Conservation (phyloP, 2,329 filamentous ascomycete genomes). For the Lasiodiplodia gonubiensis region DNA sequence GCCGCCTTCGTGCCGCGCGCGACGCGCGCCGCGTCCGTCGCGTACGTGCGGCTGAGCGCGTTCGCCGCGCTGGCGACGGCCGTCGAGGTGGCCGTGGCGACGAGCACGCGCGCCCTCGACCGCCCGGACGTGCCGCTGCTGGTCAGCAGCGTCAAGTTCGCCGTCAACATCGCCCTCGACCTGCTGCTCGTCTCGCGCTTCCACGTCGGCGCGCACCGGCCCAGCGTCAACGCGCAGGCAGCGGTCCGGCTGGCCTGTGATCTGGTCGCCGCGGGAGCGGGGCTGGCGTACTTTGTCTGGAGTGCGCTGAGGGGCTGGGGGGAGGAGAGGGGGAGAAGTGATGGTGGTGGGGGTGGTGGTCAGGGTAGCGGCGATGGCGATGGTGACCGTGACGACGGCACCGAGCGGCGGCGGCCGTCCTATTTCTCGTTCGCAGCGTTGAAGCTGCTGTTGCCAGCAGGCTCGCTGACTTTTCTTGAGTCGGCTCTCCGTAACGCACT, state of each 20-base stretch:
- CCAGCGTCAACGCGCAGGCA: constrained; percentile 69
- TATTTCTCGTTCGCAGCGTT: constrained; percentile 51
- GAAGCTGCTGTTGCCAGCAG: constrained; percentile 61
- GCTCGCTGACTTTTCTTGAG: constrained; percentile 65
- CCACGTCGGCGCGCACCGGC: constrained; percentile 60
- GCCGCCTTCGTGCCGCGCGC: constrained; percentile 64
- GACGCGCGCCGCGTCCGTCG: constrained; percentile 63
- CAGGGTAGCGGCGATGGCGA: neutral
- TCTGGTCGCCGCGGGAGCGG: constrained; percentile 59
- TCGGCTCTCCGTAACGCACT: constrained; percentile 71
- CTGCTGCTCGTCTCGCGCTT: constrained; percentile 70
- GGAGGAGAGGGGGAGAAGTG: neutral
- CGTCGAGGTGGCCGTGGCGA: constrained; percentile 66
- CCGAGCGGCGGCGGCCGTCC: neutral
- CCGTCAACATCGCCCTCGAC: constrained; percentile 70
- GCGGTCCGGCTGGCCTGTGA: constrained; percentile 67
- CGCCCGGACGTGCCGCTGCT: constrained; percentile 71
- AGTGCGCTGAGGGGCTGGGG: neutral
- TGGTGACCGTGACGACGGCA: fast-evolving
- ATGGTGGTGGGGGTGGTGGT: neutral
- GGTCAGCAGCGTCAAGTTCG: constrained; percentile 68
- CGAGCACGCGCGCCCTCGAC: constrained; percentile 69
- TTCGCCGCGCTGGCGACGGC: constrained; percentile 68
- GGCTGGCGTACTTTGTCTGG: constrained; percentile 37
- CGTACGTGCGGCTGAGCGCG: constrained; percentile 68